Conservation (phyloP, 306 rosid species). For the Aeschynomene evenia region DNA sequence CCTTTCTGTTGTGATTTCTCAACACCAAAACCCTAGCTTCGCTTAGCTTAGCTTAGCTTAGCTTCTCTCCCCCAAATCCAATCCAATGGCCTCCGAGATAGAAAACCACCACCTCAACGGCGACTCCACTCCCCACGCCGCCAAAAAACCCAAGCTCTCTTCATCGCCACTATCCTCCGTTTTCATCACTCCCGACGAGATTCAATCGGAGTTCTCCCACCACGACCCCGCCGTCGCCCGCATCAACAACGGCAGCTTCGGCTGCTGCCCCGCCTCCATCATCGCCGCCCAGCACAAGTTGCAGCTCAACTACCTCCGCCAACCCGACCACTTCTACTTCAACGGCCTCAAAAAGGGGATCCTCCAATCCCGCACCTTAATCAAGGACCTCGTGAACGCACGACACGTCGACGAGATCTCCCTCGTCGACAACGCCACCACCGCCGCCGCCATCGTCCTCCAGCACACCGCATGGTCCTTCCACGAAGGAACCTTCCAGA, state of each 20-base stretch:
- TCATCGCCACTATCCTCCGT: constrained; percentile 15
- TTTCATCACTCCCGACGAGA: constrained; percentile 52
- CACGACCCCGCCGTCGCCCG: constrained; percentile 76
- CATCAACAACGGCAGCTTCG: constrained; percentile 94
- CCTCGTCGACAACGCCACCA: constrained; percentile 96
- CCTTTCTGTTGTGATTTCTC: not conserved
- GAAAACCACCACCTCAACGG: constrained; percentile 40
- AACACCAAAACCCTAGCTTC: no score
- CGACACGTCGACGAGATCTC: constrained; percentile 74
- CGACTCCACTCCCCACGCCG: constrained; percentile 39
- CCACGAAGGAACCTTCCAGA: constrained; percentile 59
- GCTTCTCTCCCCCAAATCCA: no score
- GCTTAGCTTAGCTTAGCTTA: no score
- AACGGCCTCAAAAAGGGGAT: constrained; percentile 59
- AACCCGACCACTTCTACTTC: constrained; percentile 84
- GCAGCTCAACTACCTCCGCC: constrained; percentile 65
- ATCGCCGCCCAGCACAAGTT: constrained; percentile 57
- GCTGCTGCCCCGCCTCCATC: constrained; percentile 73
- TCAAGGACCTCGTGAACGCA: constrained; percentile 71
- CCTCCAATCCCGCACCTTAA: constrained; percentile 55
- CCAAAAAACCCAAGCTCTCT: constrained; percentile 67
- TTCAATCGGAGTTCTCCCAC: constrained; percentile 68
- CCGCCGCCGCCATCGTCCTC: constrained; percentile 94
- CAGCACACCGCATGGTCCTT: constrained; percentile 81
- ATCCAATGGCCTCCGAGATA: constrained; percentile 45